Conservation (phyloP, 2,329 filamentous ascomycete genomes). For the Alternaria angustiovoidea region DNA sequence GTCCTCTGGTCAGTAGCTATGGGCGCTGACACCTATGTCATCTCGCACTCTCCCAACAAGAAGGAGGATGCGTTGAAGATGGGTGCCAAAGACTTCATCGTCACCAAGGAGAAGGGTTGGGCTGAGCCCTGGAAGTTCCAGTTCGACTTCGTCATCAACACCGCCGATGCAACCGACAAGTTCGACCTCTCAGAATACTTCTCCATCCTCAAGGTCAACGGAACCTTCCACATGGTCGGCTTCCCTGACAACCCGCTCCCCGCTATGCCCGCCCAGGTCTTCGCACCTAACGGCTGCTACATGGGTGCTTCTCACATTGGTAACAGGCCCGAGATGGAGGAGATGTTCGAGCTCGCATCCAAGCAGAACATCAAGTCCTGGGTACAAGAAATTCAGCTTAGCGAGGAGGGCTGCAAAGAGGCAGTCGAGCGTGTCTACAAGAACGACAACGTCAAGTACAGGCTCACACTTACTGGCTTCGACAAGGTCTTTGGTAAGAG, state of each 20-base stretch:
- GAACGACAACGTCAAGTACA: conserved; percentile 74
- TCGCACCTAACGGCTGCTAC: conserved; percentile 74
- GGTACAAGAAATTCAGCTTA: conserved; percentile 75
- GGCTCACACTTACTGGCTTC: conserved; percentile 73
- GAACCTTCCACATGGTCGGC: conserved; percentile 80
- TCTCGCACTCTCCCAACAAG: conserved; percentile 67
- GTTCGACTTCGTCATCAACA: conserved; percentile 81
- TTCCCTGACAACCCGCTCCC: conserved; percentile 80
- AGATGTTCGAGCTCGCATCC: conserved; percentile 60
- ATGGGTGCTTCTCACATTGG: conserved; percentile 62
- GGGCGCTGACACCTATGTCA: conserved; percentile 68
- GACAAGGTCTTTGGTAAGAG: conserved; percentile 71
- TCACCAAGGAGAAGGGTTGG: conserved; percentile 66
- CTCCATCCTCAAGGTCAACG: conserved; percentile 80
- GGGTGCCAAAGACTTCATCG: conserved; percentile 68
- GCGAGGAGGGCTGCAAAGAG: conserved; percentile 72
- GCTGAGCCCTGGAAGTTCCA: conserved; percentile 63
- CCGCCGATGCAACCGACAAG: conserved; percentile 71
- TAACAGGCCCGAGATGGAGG: conserved; percentile 59
- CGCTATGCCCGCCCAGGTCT: conserved; percentile 74
- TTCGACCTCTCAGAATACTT: conserved; percentile 78
- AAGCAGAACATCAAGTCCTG: conserved; percentile 62
- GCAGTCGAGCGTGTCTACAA: conserved; percentile 72
- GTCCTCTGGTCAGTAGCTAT: conserved; percentile 61
- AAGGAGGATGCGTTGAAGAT: conserved; percentile 67